Evolutionary conservation across 306 rosid species (phyloP).

Genomic region (Cucurbita ficifolia): DNA sequence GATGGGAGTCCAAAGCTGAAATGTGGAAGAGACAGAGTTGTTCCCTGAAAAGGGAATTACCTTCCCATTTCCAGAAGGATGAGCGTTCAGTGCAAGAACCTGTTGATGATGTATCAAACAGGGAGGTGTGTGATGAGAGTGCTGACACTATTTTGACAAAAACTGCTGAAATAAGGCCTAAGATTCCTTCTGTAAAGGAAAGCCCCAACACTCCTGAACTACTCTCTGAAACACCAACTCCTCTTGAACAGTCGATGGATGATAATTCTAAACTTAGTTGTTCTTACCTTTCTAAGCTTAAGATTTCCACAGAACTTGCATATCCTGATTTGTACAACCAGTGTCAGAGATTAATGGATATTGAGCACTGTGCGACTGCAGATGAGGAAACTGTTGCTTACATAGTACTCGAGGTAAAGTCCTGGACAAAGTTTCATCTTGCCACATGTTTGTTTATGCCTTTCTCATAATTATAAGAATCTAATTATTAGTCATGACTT

Average conservation of each 20-base stretch:
- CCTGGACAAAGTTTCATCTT: slow-evolving; percentile 1
- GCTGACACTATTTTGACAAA: slow-evolving; percentile 25
- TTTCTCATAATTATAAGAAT: not conserved
- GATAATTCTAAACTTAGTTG: slow-evolving; percentile 34
- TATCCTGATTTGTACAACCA: slow-evolving; percentile 53
- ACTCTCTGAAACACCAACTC: slow-evolving; percentile 26
- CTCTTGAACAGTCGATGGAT: slow-evolving; percentile 21
- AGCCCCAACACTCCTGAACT: slow-evolving; percentile 25
- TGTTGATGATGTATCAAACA: slow-evolving; percentile 36
- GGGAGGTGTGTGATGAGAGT: slow-evolving; percentile 42
- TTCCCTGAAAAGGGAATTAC: slow-evolving; percentile 58
- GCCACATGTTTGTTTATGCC: not conserved
- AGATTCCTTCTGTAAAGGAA: slow-evolving; percentile 34
- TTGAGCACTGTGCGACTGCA: slow-evolving; percentile 21
- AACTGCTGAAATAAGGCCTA: slow-evolving; percentile 41
- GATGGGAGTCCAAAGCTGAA: slow-evolving; percentile 82
- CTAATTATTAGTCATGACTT: not conserved
- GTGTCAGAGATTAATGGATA: slow-evolving; percentile 42
- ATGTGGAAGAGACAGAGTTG: slow-evolving; percentile 71
- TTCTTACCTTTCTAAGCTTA: slow-evolving; percentile 80
- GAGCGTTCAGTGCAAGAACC: slow-evolving; percentile 28
- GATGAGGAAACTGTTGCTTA: slow-evolving; percentile 30
- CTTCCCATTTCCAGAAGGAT: slow-evolving; percentile 57
- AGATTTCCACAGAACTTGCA: slow-evolving; percentile 57
- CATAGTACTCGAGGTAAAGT: slow-evolving; percentile 43